Evolutionary conservation across 768 basidiomycete species (phyloP).

Genomic region (Amanita fuliginea): DNA sequence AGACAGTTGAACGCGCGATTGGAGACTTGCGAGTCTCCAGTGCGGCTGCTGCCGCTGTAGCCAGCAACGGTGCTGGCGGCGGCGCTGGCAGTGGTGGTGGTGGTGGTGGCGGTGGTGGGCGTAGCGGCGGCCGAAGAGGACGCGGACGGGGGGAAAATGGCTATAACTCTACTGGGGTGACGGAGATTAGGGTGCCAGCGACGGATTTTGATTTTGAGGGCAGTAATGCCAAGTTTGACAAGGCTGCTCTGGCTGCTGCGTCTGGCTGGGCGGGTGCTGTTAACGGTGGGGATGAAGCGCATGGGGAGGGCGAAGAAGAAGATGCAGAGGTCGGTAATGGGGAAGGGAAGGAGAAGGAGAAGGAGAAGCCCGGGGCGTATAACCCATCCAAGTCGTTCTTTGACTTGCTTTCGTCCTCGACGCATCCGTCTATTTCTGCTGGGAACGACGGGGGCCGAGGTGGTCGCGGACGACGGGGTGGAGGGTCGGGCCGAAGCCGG

Average conservation of each 20-base stretch:
- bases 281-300: slow-evolving; percentile 13
- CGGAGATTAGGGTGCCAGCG: slow-evolving; percentile 52
- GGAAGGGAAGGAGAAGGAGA: slow-evolving; percentile 16
- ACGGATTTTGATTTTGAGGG: slow-evolving; percentile 78
- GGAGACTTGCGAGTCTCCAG: slow-evolving; percentile 38
- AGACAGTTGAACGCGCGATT: slow-evolving; percentile 49
- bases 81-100: slow-evolving; percentile 3
- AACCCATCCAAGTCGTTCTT: slow-evolving; percentile 78
- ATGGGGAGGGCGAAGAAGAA: slow-evolving; percentile 14
- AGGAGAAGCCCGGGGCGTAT: slow-evolving; percentile 39
- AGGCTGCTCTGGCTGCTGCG: slow-evolving; percentile 38
- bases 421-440: slow-evolving; percentile 25
- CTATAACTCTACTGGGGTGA: not conserved
- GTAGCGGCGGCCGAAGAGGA: slow-evolving; percentile 10
- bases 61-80: slow-evolving; percentile 8
- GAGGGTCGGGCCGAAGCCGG: slow-evolving; percentile 49
- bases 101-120: slow-evolving; percentile 12
- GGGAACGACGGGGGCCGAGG: slow-evolving; percentile 18
- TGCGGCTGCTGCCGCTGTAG: not conserved
- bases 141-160: slow-evolving; percentile 9
- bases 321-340: slow-evolving; percentile 8
- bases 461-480: slow-evolving; percentile 31
- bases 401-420: slow-evolving; percentile 46
- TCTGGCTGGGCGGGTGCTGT: slow-evolving; percentile 5
- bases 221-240: slow-evolving; percentile 76